Base-by-base conservation (phyloP, 192 early-diverging fungal species). In the Umbelopsis ramanniana region DNA sequence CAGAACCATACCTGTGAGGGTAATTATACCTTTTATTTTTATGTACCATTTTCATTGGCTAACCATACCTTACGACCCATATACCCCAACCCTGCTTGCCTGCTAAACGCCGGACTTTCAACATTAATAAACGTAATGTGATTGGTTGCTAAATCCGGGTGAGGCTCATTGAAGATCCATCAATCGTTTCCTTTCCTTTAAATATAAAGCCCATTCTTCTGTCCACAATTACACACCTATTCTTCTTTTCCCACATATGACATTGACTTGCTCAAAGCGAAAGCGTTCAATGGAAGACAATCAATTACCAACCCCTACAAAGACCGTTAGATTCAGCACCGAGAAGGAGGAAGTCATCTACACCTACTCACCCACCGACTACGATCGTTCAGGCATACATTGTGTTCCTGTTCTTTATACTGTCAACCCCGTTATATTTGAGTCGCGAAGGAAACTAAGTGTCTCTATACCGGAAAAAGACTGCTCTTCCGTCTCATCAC, bases 351-450 rank as follows among this genome's bases (percentile, higher is more conserved):
- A 69, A 35, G 55, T 74, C 21, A 69, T 74, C 4, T 53, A 69
- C 33, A 74, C 73, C 3, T 74, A 74, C 55, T 74, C 73, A 48
- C 67, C 73, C 21, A 50, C 50, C 19, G 73, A 74, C 46, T 74
- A 74, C 46, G 73, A 74, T 37, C 73, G 73, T 48, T 68, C 67
- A 26, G 67, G 67, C 23, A 54, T 74, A 43, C 55, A 69, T 26
- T 60, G 40, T 19, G 68, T 74, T 22, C 72, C 73, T n/a, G 68
- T 74, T 22, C 46, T 69, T 8, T 74, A 74, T 35, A 74, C 68
- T 60, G 23, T 74, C 29, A 74, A 74, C 19, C 73, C 73, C 24
- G 52, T 35, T 33, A 33, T 74, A 50, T 69, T 60, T 48, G 67
- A 40, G 45, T 69, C 33, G 66, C 46, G 26, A 55, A 74, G 60